Percentiles rank a stretch among this genome's conserved stretches.
Evolutionary conservation across 2,329 filamentous ascomycete species (phyloP).

Genomic region (Capronia epimyces): DNA sequence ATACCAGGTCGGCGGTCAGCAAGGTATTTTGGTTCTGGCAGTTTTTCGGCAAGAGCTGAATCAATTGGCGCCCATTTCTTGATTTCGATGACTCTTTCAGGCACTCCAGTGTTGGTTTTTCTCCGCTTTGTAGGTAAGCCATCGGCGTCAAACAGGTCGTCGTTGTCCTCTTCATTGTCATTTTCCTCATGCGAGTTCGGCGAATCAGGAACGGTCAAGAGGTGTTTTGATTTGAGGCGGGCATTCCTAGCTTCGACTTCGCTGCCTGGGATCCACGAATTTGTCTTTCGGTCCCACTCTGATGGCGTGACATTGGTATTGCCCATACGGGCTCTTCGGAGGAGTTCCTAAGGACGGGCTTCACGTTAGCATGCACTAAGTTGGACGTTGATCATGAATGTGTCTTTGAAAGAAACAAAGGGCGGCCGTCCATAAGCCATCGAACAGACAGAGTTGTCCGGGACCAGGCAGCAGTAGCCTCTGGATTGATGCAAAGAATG

Average conservation of each 20-base stretch:
- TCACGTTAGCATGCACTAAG: neutral
- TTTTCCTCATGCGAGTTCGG: conserved; percentile 33
- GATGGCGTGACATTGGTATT: conserved; percentile 18
- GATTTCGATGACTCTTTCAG: conserved; percentile 49
- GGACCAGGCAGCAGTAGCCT: conserved; percentile 24
- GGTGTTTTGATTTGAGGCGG: conserved; percentile 12
- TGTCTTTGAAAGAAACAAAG: neutral
- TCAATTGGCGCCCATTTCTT: conserved; percentile 56
- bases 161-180: conserved; percentile 37
- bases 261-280: conserved; percentile 29
- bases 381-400: neutral
- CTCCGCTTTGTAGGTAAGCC: conserved; percentile 20
- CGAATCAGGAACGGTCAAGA: conserved; percentile 23
- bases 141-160: conserved; percentile 39
- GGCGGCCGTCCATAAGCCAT: neutral
- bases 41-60: conserved; percentile 47
- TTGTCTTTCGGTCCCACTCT: conserved; percentile 25
- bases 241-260: conserved; percentile 25
- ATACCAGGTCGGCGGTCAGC: conserved; percentile 58
- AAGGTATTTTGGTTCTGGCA: conserved; percentile 56
- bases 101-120: conserved; percentile 17
- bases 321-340: conserved; percentile 23
- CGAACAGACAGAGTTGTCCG: neutral
- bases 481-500: conserved; percentile 38
- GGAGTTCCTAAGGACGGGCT: conserved; percentile 16